Evolutionary conservation across 129 eudicot species (phyloP), one percentile per base, ranked within the genome.

Genomic region (Calendula officinalis): DNA sequence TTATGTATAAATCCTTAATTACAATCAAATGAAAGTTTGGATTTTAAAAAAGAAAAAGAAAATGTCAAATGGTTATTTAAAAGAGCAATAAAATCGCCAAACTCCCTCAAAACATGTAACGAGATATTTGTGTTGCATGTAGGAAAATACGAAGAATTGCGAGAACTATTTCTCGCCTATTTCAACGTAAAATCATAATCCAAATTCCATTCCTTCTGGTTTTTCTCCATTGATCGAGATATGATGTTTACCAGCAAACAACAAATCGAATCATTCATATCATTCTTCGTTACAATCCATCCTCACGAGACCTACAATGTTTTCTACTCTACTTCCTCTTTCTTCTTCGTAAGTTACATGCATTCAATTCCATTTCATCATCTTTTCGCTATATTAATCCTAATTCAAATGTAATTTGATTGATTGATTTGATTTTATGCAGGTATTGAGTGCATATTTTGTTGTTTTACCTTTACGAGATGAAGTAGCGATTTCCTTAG

Each of bases 401-500:
- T 27, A 27, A 59, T 22, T 41, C 35, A 7, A 22, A 7, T 5
- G 6, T 33, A 17, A 7, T 22, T 60, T 0, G 13, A 27, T 52
- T 13, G 5, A 30, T 49, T 61, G 8, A 7, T 12, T 52, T 13
- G 5, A 30, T 49, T 61, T 5, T 5, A 27, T 46, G 75, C 90
- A 91, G 97, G 82, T 87, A 56, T 78, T 91, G 62, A 87, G 95
- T 66, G 97, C 97, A 0, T 91, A 91, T 68, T 91, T 91, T 60
- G 95, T 87, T 60, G 83, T 91, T 5, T 82, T 91, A 50, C 97
- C 97, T 5, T 82, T 91, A 67, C 87, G 97, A 9, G 97, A 91
- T 75, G 97, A 91, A 87, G 97, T 95, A 8, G 97, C 94, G 3
- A 80, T 91, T 10, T 91, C 97, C 1, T 67, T 91, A 62, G 97